A percentile compares a stretch with the other conserved stretches of the same genome.
These are phyloP conservation scores for Obba rivulosa DNA, from an alignment of 768 basidiomycete species.

Conservation along the genomic window DNA sequence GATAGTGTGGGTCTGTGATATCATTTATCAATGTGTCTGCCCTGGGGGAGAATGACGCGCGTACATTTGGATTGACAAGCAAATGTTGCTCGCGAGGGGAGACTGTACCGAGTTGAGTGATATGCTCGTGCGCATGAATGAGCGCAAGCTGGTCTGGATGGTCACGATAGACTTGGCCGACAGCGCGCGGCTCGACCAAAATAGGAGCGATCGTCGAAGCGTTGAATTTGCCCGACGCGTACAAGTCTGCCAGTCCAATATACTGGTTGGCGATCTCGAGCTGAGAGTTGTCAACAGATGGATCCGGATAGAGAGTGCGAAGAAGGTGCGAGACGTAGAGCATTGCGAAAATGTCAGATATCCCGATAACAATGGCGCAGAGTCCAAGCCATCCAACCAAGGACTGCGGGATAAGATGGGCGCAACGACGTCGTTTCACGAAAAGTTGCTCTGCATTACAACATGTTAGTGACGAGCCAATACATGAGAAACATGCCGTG, in stretches of 20 bases:
- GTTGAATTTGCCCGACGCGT: slow-evolving; percentile 3
- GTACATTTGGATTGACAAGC: neutral
- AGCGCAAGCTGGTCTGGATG: slow-evolving; percentile 5
- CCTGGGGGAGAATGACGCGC: neutral
- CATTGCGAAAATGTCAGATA: slow-evolving; percentile 4
- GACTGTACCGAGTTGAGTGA: slow-evolving; percentile 1
- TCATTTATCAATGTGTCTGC: neutral
- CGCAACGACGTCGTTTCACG: no score
- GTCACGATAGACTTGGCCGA: slow-evolving; percentile 5
- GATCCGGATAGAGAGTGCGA: slow-evolving; percentile 3
- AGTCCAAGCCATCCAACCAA: neutral
- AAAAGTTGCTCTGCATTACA: no score
- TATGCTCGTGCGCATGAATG: slow-evolving; percentile 3
- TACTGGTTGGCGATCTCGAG: slow-evolving; percentile 10
- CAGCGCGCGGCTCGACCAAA: slow-evolving; percentile 6
- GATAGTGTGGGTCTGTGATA: slow-evolving; percentile 4
- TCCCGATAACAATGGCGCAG: slow-evolving; percentile 1
- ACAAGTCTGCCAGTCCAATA: slow-evolving; percentile 7
- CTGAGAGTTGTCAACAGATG: neutral
- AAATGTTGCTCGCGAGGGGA: slow-evolving; percentile 5
- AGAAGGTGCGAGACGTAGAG: slow-evolving; percentile 3
- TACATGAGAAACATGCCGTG: no score
- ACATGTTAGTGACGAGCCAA: no score
- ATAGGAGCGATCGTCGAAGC: slow-evolving; percentile 3
- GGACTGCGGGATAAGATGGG: no score